phyloP scores from a whole-genome alignment of 164 flowering plant genomes.

The Berberis vulgaris region DNA sequence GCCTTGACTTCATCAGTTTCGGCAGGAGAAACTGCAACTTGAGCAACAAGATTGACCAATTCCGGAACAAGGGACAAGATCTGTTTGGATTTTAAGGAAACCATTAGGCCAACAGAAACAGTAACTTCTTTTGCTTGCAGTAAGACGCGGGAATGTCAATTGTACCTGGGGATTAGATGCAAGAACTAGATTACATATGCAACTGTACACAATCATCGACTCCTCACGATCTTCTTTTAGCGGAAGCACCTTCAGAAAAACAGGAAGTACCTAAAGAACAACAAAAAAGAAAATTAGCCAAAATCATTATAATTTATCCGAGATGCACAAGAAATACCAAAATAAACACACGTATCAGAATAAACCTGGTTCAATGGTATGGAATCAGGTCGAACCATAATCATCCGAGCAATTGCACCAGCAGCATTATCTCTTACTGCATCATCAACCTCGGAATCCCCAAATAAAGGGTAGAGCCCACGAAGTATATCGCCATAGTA shows the following conservation, averaged over 20 bases:
- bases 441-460: slow-evolving; percentile 85
- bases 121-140: not conserved
- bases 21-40: slow-evolving; percentile 65
- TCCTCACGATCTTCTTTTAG: slow-evolving; percentile 90
- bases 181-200: slow-evolving; percentile 69
- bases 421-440: slow-evolving; percentile 99
- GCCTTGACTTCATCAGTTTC: slow-evolving; percentile 80
- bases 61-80: slow-evolving; percentile 67
- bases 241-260: slow-evolving; percentile 79
- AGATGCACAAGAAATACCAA: not conserved
- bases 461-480: slow-evolving; percentile 80
- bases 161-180: slow-evolving; percentile 78
- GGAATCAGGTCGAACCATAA: slow-evolving; percentile 79
- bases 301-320: not conserved
- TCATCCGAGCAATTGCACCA: slow-evolving; percentile 98
- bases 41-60: slow-evolving; percentile 72
- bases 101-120: not conserved
- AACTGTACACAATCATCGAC: slow-evolving; percentile 78
- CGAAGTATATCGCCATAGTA: slow-evolving; percentile 66
- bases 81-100: slow-evolving; percentile 28
- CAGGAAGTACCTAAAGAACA: slow-evolving; percentile 69
- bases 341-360: not conserved
- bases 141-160: not conserved
- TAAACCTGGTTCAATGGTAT: slow-evolving; percentile 83
- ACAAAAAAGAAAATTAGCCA: slow-evolving; percentile 4